phyloP scores from a whole-genome alignment of 108 stramenopile species.

The Bacterosira constricta region DNA sequence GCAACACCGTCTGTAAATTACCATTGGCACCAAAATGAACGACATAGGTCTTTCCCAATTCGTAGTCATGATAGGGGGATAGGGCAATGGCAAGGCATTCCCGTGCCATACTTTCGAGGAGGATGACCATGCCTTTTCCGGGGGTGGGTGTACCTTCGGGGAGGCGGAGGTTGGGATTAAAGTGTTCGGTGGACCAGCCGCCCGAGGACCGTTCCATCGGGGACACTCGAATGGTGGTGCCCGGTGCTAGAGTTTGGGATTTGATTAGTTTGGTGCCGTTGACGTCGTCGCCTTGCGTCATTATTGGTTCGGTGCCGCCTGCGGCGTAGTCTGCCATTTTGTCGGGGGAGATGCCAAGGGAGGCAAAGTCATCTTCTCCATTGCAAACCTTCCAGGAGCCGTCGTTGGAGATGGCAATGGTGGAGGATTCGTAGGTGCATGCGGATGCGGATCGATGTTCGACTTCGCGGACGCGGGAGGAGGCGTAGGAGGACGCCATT shows the following conservation, averaged over 20 bases:
- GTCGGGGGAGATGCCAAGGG: no score
- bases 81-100: slow-evolving; percentile 68
- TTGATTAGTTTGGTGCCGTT: background rate
- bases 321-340: background rate
- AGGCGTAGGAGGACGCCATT: slow-evolving; percentile 25
- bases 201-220: slow-evolving; percentile 46
- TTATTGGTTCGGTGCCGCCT: no score
- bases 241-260: slow-evolving; percentile 22
- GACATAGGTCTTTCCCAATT: slow-evolving; percentile 63
- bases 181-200: slow-evolving; percentile 54
- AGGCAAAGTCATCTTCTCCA: background rate
- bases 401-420: slow-evolving; percentile 15
- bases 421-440: slow-evolving; percentile 18
- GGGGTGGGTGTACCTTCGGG: slow-evolving; percentile 33
- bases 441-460: slow-evolving; percentile 51
- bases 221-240: slow-evolving; percentile 30
- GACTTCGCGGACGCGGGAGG: slow-evolving; percentile 42
- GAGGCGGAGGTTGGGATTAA: slow-evolving; percentile 45
- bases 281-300: no score
- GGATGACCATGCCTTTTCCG: slow-evolving; percentile 38
- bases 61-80: slow-evolving; percentile 53
- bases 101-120: slow-evolving; percentile 51
- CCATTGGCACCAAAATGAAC: slow-evolving; percentile 66
- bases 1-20: slow-evolving; percentile 55
- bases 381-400: background rate